phyloP scores from a whole-genome alignment of 805 yeast genomes.

The Wickerhamiella allomyrinae region DNA sequence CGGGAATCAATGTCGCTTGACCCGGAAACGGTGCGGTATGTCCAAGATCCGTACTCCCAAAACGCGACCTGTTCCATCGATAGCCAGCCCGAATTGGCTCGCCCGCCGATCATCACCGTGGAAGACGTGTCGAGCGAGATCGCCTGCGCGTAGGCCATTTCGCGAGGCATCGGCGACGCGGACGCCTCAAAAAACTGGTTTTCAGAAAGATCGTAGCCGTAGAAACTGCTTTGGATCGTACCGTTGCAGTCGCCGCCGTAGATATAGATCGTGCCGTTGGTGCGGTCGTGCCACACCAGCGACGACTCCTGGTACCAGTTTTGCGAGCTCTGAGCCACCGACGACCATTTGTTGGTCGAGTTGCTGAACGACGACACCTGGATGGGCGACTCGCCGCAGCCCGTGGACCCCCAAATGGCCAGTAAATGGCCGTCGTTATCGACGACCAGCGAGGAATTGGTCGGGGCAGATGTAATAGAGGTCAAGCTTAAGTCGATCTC shows the following conservation, averaged over 20 bases:
- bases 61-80: constrained; percentile 59
- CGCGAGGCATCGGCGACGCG: constrained; percentile 16
- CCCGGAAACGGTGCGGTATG: constrained; percentile 30
- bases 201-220: constrained; percentile 14
- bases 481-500: constrained; percentile 8
- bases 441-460: constrained; percentile 19
- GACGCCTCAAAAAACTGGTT: constrained; percentile 9
- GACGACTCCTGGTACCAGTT: constrained; percentile 16
- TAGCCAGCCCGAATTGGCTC: constrained; percentile 49
- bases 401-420: constrained; percentile 19
- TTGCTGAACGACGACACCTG: constrained; percentile 16
- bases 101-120: constrained; percentile 45
- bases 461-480: constrained; percentile 19
- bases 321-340: constrained; percentile 13
- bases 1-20: constrained; percentile 37
- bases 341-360: constrained; percentile 14
- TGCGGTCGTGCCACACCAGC: constrained; percentile 19
- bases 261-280: constrained; percentile 16
- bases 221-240: constrained; percentile 13
- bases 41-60: constrained; percentile 61
- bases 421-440: constrained; percentile 15
- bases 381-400: constrained; percentile 16
- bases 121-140: constrained; percentile 10
- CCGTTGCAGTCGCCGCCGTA: constrained; percentile 23
- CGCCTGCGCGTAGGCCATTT: constrained; percentile 15